phyloP scores from a whole-genome alignment of 768 basidiomycete genomes.

The Dendrothele bispora region DNA sequence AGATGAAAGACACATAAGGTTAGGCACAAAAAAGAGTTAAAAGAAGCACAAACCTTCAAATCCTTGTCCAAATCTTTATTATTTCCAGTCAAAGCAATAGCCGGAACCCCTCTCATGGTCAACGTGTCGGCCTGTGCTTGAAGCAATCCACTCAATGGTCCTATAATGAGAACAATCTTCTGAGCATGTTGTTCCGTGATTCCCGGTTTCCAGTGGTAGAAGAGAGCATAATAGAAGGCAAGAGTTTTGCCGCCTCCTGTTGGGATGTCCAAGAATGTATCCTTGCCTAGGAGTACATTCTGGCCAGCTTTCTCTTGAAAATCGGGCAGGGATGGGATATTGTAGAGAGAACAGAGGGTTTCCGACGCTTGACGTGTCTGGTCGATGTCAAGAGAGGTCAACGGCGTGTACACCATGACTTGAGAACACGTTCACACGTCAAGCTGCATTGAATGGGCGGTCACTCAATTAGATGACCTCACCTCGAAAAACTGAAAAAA shows the following conservation, averaged over 20 bases:
- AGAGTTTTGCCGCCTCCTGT: conserved; percentile 19
- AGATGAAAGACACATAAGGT: background rate
- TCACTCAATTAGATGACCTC: no score
- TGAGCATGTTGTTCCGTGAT: conserved; percentile 1
- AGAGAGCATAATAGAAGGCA: conserved; percentile 16
- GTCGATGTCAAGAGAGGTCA: background rate
- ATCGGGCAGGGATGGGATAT: background rate
- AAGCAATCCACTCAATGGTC: conserved; percentile 13
- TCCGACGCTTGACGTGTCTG: background rate
- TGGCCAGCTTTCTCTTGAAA: conserved; percentile 9
- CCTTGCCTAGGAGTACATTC: conserved; percentile 7
- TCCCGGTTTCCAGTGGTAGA: conserved; percentile 16
- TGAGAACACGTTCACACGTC: no score
- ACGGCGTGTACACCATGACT: background rate
- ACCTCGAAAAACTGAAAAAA: no score
- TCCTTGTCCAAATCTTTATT: background rate
- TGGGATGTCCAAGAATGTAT: conserved; percentile 13
- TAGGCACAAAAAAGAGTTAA: background rate
- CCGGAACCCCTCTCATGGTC: conserved; percentile 8
- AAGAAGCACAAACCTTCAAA: background rate
- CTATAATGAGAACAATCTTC: conserved; percentile 16
- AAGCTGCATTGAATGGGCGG: no score
- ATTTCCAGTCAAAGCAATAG: background rate
- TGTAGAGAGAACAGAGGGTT: conserved; percentile 1
- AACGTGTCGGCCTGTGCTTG: conserved; percentile 6